These are phyloP conservation scores for Boeremia lycopersici DNA, from an alignment of 2,329 filamentous ascomycete species.

Conservation along the genomic window DNA sequence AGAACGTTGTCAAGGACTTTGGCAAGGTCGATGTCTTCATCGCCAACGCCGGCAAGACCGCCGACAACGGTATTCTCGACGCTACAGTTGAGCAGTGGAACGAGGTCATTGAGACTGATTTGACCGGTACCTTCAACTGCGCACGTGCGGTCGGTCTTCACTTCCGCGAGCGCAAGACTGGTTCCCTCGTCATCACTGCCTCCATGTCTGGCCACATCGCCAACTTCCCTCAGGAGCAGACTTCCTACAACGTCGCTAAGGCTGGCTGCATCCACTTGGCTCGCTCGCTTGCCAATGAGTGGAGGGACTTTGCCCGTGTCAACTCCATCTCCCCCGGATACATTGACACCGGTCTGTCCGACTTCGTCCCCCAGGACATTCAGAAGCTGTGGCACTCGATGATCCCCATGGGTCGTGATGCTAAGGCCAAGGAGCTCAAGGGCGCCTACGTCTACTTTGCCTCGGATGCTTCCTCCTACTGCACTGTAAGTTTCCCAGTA, in stretches of 20 bases:
- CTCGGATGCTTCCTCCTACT: constrained; percentile 82
- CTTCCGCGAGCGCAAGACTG: constrained; percentile 69
- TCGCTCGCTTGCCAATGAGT: constrained; percentile 69
- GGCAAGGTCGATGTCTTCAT: constrained; percentile 71
- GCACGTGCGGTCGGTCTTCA: constrained; percentile 86
- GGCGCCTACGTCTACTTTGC: constrained; percentile 82
- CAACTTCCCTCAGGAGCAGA: constrained; percentile 78
- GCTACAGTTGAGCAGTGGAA: constrained; percentile 74
- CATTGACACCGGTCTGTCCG: constrained; percentile 70
- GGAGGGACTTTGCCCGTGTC: constrained; percentile 71
- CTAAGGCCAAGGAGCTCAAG: constrained; percentile 76
- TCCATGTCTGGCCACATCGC: constrained; percentile 81
- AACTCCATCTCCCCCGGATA: constrained; percentile 72
- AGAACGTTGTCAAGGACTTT: constrained; percentile 70
- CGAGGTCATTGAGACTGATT: constrained; percentile 81
- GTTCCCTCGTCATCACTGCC: constrained; percentile 70
- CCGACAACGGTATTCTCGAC: constrained; percentile 71
- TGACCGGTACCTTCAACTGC: constrained; percentile 87
- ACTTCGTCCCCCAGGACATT: constrained; percentile 70
- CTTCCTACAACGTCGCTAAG: constrained; percentile 59
- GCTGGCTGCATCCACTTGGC: constrained; percentile 70
- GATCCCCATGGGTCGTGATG: constrained; percentile 81
- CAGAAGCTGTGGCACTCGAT: constrained; percentile 78
- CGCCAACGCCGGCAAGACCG: constrained; percentile 73
- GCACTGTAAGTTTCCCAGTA: constrained; percentile 60